Evolutionary conservation across 2,329 filamentous ascomycete genomes (phyloP).

Genomic region (Aspergillus melleus): DNA sequence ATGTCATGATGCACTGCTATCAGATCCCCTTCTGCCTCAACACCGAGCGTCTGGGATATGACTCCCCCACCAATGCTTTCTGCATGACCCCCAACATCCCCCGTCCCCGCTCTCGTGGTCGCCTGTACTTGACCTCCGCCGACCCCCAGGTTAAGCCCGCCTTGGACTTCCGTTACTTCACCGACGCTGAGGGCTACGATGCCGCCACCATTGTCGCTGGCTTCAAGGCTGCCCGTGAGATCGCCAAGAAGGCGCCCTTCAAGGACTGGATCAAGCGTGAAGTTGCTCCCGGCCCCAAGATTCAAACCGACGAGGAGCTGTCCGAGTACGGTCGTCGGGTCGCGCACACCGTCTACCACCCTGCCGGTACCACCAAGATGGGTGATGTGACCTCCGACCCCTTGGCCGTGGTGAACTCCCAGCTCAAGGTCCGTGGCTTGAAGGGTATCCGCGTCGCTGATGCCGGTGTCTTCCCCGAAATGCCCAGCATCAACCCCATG

Average conservation of each 20-base stretch:
- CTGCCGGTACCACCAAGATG: constrained; percentile 88
- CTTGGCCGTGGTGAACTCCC: constrained; percentile 75
- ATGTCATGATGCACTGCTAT: constrained; percentile 97
- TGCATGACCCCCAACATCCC: constrained; percentile 94
- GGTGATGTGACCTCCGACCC: constrained; percentile 68
- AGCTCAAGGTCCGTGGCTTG: constrained; percentile 71
- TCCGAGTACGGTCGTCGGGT: constrained; percentile 77
- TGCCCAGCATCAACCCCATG: constrained; percentile 88
- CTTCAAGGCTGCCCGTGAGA: constrained; percentile 72
- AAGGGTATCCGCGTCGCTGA: constrained; percentile 77
- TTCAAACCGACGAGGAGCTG: constrained; percentile 76
- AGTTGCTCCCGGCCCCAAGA: constrained; percentile 71
- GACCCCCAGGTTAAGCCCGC: constrained; percentile 78
- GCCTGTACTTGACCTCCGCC: constrained; percentile 72
- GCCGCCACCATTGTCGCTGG: constrained; percentile 77
- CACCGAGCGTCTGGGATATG: constrained; percentile 76
- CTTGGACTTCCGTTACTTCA: constrained; percentile 87
- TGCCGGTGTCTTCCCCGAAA: constrained; percentile 84
- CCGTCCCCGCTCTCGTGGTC: constrained; percentile 74
- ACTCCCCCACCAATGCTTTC: constrained; percentile 72
- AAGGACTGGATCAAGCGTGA: constrained; percentile 80
- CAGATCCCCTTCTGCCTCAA: constrained; percentile 91
- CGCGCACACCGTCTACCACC: constrained; percentile 89
- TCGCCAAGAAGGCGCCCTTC: constrained; percentile 75
- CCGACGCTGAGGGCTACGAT: constrained; percentile 81